Conservation (phyloP, 2,329 filamentous ascomycete species). For the Alternaria conjuncta region DNA sequence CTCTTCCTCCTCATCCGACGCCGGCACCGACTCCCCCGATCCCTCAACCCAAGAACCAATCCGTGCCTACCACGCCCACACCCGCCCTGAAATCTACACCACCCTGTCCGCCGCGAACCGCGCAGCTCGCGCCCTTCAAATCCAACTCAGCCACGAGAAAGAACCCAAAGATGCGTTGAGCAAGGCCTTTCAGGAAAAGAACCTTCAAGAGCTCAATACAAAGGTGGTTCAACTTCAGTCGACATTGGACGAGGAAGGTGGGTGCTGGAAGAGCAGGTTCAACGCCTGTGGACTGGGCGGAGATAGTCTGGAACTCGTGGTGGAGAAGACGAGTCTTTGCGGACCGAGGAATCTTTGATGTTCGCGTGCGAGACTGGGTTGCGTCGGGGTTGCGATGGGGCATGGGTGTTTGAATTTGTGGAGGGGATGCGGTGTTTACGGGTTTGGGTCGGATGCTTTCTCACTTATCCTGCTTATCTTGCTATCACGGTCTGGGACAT, state of each 20-base stretch:
- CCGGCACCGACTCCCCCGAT: neutral
- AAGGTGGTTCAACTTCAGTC: slow-evolving; percentile 18
- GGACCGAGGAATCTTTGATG: slow-evolving; percentile 39
- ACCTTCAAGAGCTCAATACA: slow-evolving; percentile 16
- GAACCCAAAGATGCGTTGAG: slow-evolving; percentile 5
- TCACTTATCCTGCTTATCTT: neutral
- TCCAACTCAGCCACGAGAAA: slow-evolving; percentile 31
- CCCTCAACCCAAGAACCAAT: neutral
- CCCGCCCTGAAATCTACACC: slow-evolving; percentile 30
- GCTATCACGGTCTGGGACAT: neutral
- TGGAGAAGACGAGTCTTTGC: slow-evolving; percentile 25
- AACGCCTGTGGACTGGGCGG: slow-evolving; percentile 24
- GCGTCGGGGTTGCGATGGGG: neutral
- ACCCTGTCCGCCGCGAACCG: slow-evolving; percentile 31
- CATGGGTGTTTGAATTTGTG: neutral
- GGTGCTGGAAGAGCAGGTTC: slow-evolving; percentile 34
- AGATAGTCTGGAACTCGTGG: slow-evolving; percentile 30
- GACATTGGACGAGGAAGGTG: slow-evolving; percentile 4
- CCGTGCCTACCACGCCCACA: slow-evolving; percentile 17
- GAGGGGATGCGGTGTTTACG: neutral
- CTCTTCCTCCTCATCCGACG: neutral
- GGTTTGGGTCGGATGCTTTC: neutral
- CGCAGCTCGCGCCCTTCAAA: slow-evolving; percentile 32
- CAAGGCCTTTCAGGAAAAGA: slow-evolving; percentile 21
- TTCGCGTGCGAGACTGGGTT: neutral